Evolutionary conservation across 352 stramenopile genomes (phyloP).

Genomic region (Phytophthora citrophthora): DNA sequence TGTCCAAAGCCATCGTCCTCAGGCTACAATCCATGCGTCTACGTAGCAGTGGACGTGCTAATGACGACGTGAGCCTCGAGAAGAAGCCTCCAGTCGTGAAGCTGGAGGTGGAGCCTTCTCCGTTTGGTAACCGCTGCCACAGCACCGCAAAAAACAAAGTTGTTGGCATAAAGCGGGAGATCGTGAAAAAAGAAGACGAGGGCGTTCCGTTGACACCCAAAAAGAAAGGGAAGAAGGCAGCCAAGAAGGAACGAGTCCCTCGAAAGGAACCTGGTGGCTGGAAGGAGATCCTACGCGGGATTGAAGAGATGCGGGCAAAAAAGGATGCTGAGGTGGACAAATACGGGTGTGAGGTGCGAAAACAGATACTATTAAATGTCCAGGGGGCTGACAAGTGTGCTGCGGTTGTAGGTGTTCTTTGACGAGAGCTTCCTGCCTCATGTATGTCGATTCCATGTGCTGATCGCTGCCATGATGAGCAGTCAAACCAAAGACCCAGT

Average conservation of each 20-base stretch:
- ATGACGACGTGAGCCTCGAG: constrained; percentile 3
- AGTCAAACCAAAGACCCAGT: constrained; percentile 97
- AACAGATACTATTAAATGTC: not conserved
- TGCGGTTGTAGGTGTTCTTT: constrained; percentile 42
- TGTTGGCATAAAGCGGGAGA: constrained; percentile 33
- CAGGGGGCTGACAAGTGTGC: not conserved
- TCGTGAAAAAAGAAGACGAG: constrained; percentile 16
- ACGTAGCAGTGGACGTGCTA: constrained; percentile 23
- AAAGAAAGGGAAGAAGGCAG: constrained; percentile 27
- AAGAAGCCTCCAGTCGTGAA: constrained; percentile 17
- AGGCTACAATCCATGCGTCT: constrained; percentile 40
- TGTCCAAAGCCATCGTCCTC: not conserved
- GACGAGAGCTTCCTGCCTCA: constrained; percentile 46
- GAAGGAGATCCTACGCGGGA: constrained; percentile 64
- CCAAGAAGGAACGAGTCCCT: constrained; percentile 32
- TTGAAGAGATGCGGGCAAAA: constrained; percentile 71
- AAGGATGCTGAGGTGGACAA: constrained; percentile 77
- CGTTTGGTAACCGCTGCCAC: not conserved
- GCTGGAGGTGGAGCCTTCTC: not conserved
- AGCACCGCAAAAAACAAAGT: constrained; percentile 3
- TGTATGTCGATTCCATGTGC: constrained; percentile 90
- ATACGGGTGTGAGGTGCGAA: constrained; percentile 64
- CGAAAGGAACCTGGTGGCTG: constrained; percentile 50
- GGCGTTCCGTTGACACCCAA: constrained; percentile 5
- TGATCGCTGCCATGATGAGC: constrained; percentile 97